Conservation (phyloP, 331 rosid genomes). For the Malus hybrid region DNA sequence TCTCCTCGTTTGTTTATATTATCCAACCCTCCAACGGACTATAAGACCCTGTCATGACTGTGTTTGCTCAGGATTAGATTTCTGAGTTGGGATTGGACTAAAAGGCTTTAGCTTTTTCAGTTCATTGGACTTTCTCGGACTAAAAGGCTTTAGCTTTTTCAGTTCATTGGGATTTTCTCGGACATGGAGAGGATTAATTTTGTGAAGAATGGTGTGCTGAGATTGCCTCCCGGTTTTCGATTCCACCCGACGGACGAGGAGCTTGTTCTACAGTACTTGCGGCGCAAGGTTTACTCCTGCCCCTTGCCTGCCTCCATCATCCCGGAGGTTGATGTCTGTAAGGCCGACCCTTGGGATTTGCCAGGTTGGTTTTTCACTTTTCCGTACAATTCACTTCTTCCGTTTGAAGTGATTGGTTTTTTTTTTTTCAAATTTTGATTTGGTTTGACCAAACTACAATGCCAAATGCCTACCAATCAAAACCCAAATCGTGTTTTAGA, state of each 20-base stretch:
- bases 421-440: neutral
- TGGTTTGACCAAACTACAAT: neutral
- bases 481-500: neutral
- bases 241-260: conserved; percentile 96
- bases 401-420: neutral
- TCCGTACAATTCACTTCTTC: neutral
- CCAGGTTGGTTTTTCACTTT: conserved; percentile 43
- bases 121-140: too few species aligned
- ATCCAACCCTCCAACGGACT: conserved; percentile 3
- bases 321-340: conserved; percentile 81
- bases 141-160: neutral
- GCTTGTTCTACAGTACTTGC: conserved; percentile 73
- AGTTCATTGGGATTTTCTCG: neutral
- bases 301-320: conserved; percentile 90
- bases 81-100: too few species aligned
- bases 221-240: conserved; percentile 89
- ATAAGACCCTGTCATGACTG: conserved; percentile 3
- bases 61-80: neutral
- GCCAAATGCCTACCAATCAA: neutral
- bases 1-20: neutral
- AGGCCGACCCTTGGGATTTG: conserved; percentile 95
- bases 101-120: too few species aligned
- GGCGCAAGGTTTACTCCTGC: conserved; percentile 61
- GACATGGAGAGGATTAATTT: conserved; percentile 49
- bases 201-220: conserved; percentile 67